These are phyloP conservation scores for Citrullus amarus DNA, from an alignment of 306 rosid species.

Conservation along the genomic window DNA sequence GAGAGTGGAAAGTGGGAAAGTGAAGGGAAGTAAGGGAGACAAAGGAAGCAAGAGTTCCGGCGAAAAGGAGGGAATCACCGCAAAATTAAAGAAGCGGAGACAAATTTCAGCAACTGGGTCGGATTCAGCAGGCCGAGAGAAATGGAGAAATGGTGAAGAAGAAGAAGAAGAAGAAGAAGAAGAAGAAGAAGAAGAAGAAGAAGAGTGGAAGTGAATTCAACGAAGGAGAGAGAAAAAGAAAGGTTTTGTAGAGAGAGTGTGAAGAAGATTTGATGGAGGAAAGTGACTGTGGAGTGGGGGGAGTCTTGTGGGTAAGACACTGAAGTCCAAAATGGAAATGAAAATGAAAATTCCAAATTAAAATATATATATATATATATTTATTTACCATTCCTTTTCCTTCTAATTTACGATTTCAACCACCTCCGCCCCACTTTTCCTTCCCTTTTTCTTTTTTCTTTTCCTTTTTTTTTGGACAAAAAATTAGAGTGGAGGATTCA, in stretches of 20 bases:
- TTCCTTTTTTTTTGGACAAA: no score
- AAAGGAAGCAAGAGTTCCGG: background rate
- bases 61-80: background rate
- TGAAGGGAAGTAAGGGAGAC: background rate
- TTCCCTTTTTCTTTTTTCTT: background rate
- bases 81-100: background rate
- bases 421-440: conserved; percentile 2
- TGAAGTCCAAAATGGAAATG: background rate
- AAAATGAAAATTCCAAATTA: no score
- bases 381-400: background rate
- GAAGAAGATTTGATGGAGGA: conserved; percentile 13
- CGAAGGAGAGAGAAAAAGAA: background rate
- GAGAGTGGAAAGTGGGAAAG: background rate
- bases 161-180: background rate
- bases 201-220: background rate
- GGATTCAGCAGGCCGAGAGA: background rate
- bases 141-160: background rate
- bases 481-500: no score
- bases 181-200: background rate
- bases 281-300: background rate
- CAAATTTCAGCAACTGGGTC: background rate
- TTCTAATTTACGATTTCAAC: conserved; percentile 25
- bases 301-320: background rate
- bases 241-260: background rate
- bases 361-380: no score